These are phyloP conservation scores for Biscogniauxia sp. DNA, from an alignment of 2,329 filamentous ascomycete species.

Conservation along the genomic window DNA sequence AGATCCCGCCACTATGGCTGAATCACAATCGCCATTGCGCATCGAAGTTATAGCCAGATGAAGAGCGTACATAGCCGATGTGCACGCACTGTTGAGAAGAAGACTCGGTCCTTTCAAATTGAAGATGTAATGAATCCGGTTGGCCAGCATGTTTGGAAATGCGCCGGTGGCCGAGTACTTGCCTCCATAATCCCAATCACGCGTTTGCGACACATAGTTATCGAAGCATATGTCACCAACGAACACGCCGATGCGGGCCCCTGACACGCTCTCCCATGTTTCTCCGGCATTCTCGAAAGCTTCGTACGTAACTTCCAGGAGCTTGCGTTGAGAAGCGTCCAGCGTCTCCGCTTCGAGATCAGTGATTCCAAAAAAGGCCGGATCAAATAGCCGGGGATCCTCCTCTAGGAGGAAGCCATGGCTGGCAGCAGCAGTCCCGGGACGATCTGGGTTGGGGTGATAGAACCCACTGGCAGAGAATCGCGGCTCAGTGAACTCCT, in stretches of 20 bases:
- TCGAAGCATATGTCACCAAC: too few relatives aligned
- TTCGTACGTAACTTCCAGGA: slow-evolving; percentile 33
- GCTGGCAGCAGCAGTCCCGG: slow-evolving; percentile 4
- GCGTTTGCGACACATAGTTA: slow-evolving; percentile 12
- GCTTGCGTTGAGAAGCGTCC: slow-evolving; percentile 36
- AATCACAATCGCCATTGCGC: slow-evolving; percentile 14
- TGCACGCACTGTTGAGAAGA: slow-evolving; percentile 40
- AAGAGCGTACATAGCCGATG: slow-evolving; percentile 31
- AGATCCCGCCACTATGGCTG: slow-evolving; percentile 28
- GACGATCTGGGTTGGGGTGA: slow-evolving; percentile 4
- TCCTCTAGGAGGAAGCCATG: slow-evolving; percentile 27
- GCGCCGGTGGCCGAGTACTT: too few relatives aligned
- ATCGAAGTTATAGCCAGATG: slow-evolving; percentile 24
- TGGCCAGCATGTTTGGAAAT: slow-evolving; percentile 18
- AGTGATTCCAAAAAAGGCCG: slow-evolving; percentile 36
- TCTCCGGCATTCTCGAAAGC: slow-evolving; percentile 33
- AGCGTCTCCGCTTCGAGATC: slow-evolving; percentile 30
- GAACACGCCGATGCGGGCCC: too few relatives aligned
- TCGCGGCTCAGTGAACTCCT: too few relatives aligned
- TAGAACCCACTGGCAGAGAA: slow-evolving; percentile 4
- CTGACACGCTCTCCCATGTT: slow-evolving; percentile 17
- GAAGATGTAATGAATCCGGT: too few relatives aligned
- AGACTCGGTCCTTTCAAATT: too few relatives aligned
- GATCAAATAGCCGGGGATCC: slow-evolving; percentile 35
- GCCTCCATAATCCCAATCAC: slow-evolving; percentile 23